Evolutionary conservation across 2,329 filamentous ascomycete species (phyloP), one percentile per base, ranked within the genome.

Genomic region (Ophioceras dolichostomum): DNA sequence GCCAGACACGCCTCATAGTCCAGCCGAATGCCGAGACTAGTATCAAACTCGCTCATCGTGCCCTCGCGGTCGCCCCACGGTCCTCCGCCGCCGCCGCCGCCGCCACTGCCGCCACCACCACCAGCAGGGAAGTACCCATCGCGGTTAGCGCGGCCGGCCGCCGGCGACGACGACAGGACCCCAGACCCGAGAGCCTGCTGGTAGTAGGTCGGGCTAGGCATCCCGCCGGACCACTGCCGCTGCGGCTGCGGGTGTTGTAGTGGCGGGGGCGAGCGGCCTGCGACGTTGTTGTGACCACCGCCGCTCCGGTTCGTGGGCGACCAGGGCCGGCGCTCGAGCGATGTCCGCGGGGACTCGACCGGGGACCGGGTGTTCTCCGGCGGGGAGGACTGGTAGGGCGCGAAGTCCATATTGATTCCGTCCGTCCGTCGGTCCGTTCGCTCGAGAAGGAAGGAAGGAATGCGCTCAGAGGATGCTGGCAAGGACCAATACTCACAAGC

Each of bases 311-410:
- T 20, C 55, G 48, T 65, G 60, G 69, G 64, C 45, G 75, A 65
- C 61, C 71, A 64, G 49, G 74, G 58, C 45, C 64, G 66, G 58
- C 60, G 58, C 67, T 76, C 58, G 65, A 78, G 59, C 56, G 82
- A 73, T 46, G 67, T 58, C 46, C 64, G 74, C 17, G 73, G 72
- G 20, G 70, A 75, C 39, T 57, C 62, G 10, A 78, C 71, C 37
- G 87, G 85, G 16, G 85, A 93, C 51, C 89, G 84, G 47, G 78
- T 76, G 49, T 81, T 72, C 64, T 96, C 88, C 9, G 91, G 91
- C 13, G 83, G 82, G 34, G 82, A 82, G 59, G 89, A 89, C 66
- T 96, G 91, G 63, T 96, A 98, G 27, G 91, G 91, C 32, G 91
- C 91, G 58, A 96, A 98, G 65, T 95, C 84, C 83, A 91, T 91